These are phyloP conservation scores for Clausena lansium DNA, from an alignment of 345 rosid genomes.

Conservation along the genomic window DNA sequence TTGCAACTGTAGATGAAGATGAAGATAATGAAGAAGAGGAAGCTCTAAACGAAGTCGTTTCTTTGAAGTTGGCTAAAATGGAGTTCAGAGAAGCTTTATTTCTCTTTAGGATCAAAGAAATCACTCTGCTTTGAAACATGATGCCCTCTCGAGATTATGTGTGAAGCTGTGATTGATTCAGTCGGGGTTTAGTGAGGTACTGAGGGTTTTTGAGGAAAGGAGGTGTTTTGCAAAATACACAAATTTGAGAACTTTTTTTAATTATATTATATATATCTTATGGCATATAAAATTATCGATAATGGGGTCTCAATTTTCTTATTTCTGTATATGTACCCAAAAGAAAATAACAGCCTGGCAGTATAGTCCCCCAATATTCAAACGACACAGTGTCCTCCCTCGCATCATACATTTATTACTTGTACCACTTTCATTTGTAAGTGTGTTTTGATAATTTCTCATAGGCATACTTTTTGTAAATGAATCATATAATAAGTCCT, in stretches of 20 bases:
- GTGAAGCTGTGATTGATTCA: not conserved
- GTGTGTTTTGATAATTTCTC: too few species aligned
- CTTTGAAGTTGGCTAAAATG: constrained; percentile 28
- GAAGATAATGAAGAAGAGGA: constrained; percentile 31
- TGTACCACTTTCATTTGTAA: too few species aligned
- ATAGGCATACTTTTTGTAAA: too few species aligned
- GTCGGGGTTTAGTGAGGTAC: not conserved
- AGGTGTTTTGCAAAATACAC: not conserved
- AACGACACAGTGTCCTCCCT: too few species aligned
- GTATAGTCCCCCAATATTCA: too few species aligned
- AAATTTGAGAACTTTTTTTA: not conserved
- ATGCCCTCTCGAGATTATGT: constrained; percentile 3
- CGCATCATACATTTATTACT: too few species aligned
- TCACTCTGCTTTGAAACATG: constrained; percentile 48
- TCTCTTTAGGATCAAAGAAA: constrained; percentile 56
- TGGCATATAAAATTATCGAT: not conserved
- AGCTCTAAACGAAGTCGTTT: constrained; percentile 29
- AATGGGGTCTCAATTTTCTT: not conserved
- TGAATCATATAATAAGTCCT: too few species aligned
- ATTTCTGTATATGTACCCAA: not conserved
- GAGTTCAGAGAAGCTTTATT: constrained; percentile 34
- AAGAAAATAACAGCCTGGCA: not conserved
- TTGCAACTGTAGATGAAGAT: constrained; percentile 29
- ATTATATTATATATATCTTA: too few species aligned
- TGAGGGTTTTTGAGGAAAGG: not conserved